Base-by-base conservation (phyloP, 352 stramenopile species). In the Phytophthora citrophthora region DNA sequence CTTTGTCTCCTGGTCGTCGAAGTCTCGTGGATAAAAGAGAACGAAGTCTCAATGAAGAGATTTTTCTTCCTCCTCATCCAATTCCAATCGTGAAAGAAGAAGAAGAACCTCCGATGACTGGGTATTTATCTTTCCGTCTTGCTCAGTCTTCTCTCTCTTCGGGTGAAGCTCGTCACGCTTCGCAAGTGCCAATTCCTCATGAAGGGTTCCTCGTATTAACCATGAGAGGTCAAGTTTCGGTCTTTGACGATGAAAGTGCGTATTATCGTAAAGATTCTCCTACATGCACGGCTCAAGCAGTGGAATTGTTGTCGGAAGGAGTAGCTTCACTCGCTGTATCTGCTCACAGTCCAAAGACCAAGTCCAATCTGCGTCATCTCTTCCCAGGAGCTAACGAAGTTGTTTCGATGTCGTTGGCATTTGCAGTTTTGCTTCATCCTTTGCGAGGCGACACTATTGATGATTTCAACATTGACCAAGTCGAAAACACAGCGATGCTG, bases 221-320 rank as follows among this genome's bases (percentile, higher is more conserved):
- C 5, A 58, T 66, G 39, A 68, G 76, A 3, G 80, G 45, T 0
- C 50, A 65, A 12, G 18, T 88, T 12, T 55, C 41, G 18, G 61
- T 91, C 15, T 90, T 70, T 41, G 62, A 59, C 0, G 73, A 85
- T n/a, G 80, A 89, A 54, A 75, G 44, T n/a, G 57, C 74, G 2
- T 86, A 75, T 31, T 74, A 82, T 38, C 58, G 51, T 13, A 55
- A 50, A 24, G 55, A 77, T 11, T 1, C 16, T 0, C 58, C 74
- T 0, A 20, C 55, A 2, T 63, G 83, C n/a, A 31, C 67, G 15
- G 68, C 61, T 2, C 76, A 77, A 16, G 72, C 66, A 1, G 16
- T 77, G 0, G 78, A 89, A 6, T 49, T 91, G 0, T 26, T 72
- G 11, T 51, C 45, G 2, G 65, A 67, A 10, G 60, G 65, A 5